Evolutionary conservation across 768 basidiomycete species (phyloP).

Genomic region (Leccinum rimulosum): DNA sequence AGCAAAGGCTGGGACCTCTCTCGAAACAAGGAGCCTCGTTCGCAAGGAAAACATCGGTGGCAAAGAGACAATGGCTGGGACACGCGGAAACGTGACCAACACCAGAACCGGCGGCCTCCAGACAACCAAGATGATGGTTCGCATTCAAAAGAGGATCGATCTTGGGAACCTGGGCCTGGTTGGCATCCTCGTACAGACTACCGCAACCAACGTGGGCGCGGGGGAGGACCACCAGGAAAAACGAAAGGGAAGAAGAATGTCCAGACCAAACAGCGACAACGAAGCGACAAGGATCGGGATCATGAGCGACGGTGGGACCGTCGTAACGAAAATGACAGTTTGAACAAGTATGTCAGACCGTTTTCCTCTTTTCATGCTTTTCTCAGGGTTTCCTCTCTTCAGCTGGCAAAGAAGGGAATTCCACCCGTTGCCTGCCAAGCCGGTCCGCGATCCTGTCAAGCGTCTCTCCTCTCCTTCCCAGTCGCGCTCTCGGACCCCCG

Average conservation of each 20-base stretch:
- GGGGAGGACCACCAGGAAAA: constrained; percentile 37
- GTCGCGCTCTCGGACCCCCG: constrained; percentile 56
- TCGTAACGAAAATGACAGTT: constrained; percentile 57
- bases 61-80: constrained; percentile 51
- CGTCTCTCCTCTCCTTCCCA: constrained; percentile 44
- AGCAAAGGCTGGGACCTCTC: constrained; percentile 34
- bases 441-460: constrained; percentile 35
- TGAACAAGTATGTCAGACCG: constrained; percentile 63
- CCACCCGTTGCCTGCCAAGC: constrained; percentile 40
- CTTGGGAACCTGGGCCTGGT: constrained; percentile 71
- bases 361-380: constrained; percentile 8
- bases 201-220: constrained; percentile 36
- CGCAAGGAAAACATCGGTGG: constrained; percentile 32
- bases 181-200: constrained; percentile 55
- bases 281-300: constrained; percentile 28
- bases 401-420: constrained; percentile 71
- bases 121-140: constrained; percentile 26
- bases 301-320: constrained; percentile 33
- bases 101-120: constrained; percentile 37
- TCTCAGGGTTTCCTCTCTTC: constrained; percentile 12
- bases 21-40: constrained; percentile 36
- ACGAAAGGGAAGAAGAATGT: constrained; percentile 37
- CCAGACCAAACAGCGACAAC: constrained; percentile 33
- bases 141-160: constrained; percentile 45
- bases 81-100: constrained; percentile 44